phyloP scores from a whole-genome alignment of 768 basidiomycete species.

The Pisolithus tinctorius region DNA sequence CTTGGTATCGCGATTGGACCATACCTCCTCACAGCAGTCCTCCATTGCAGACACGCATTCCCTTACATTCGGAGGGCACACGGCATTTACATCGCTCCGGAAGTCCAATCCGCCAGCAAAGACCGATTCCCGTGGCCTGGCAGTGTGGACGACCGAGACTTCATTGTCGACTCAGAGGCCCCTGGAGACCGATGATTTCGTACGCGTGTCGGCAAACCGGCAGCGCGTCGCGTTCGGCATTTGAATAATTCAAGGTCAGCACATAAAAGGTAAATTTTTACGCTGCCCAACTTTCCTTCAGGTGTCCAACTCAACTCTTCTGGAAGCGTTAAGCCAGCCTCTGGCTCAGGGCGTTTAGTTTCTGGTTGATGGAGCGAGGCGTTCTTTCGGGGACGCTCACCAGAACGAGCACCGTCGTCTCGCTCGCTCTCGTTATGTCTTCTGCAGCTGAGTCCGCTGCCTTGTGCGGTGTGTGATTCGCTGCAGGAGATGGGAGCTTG shows the following conservation, averaged over 20 bases:
- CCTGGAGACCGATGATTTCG: too few species aligned
- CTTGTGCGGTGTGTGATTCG: slow-evolving; percentile 47
- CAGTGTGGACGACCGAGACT: slow-evolving; percentile 44
- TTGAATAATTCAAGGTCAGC: too few species aligned
- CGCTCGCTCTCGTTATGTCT: slow-evolving; percentile 29
- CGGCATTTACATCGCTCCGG: slow-evolving; percentile 53
- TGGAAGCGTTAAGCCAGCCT: slow-evolving; percentile 49
- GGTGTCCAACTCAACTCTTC: slow-evolving; percentile 63
- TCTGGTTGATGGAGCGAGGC: slow-evolving; percentile 78
- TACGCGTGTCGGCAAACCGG: too few species aligned
- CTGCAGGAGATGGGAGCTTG: slow-evolving; percentile 33
- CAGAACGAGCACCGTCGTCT: slow-evolving; percentile 34
- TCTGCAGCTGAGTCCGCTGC: slow-evolving; percentile 41
- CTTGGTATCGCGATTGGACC: slow-evolving; percentile 1
- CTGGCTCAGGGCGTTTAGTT: slow-evolving; percentile 50
- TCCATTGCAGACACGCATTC: slow-evolving; percentile 77
- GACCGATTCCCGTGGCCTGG: slow-evolving; percentile 53
- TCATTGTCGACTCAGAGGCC: too few species aligned
- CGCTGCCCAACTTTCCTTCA: slow-evolving; percentile 21
- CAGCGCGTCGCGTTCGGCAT: too few species aligned
- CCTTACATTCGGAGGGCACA: slow-evolving; percentile 63
- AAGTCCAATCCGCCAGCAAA: slow-evolving; percentile 61
- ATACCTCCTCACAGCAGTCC: slow-evolving; percentile 74
- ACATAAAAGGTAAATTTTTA: slow-evolving; percentile 25
- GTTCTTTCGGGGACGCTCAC: slow-evolving; percentile 43